Conservation (phyloP, 805 yeast species). For the Alloascoidea africana region DNA sequence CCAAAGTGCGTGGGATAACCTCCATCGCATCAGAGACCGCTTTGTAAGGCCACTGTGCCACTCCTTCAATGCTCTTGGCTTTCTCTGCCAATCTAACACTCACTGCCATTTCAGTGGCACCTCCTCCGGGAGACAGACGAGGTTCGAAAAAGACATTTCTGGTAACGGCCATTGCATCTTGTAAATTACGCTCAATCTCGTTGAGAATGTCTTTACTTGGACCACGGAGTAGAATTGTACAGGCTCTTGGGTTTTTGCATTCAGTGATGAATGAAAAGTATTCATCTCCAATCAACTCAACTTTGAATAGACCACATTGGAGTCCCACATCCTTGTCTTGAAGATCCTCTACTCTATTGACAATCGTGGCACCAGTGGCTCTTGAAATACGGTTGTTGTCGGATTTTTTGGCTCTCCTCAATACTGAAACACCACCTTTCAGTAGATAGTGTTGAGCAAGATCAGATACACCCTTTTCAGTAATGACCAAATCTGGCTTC, state of each 20-base stretch:
- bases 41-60: constrained; percentile 96
- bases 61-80: constrained; percentile 87
- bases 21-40: constrained; percentile 99
- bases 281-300: constrained; percentile 94
- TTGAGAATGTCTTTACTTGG: constrained; percentile 93
- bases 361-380: constrained; percentile 96
- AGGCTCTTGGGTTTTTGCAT: constrained; percentile 80
- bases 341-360: constrained; percentile 88
- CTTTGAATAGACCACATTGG: constrained; percentile 79
- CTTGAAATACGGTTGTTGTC: constrained; percentile 95
- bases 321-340: constrained; percentile 84
- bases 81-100: constrained; percentile 75
- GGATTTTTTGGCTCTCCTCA: constrained; percentile 89
- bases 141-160: constrained; percentile 93
- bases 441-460: constrained; percentile 92
- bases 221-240: constrained; percentile 86
- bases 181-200: constrained; percentile 92
- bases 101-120: constrained; percentile 99
- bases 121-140: constrained; percentile 94
- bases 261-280: constrained; percentile 76
- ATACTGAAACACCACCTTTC: constrained; percentile 83
- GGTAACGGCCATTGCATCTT: constrained; percentile 97
- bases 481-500: constrained; percentile 88
- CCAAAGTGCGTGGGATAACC: constrained; percentile 92
- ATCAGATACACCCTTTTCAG: constrained; percentile 97